Evolutionary conservation across 2,329 filamentous ascomycete genomes (phyloP), one percentile per base, ranked within the genome.

Genomic region (Chaetoscypha palmicola): DNA sequence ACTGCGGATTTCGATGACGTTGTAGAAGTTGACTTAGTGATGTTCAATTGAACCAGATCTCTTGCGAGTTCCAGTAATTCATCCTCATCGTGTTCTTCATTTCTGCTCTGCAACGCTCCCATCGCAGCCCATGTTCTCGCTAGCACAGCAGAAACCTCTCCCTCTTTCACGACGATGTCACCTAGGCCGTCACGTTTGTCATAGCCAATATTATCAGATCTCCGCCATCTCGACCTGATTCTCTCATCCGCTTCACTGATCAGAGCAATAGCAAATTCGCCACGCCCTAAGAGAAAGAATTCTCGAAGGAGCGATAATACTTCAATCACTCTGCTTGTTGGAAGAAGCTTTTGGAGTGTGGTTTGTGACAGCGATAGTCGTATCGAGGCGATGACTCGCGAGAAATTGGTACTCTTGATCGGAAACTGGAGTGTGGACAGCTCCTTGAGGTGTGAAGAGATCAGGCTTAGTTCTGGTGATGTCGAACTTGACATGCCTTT

Each of bases 181-280:
- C 75, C 73, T 2, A 88, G 57, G 3, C 73, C 70, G 47, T 79
- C 77, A 59, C 73, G 63, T 57, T 74, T 76, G 58, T 77, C 73
- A 59, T 71, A 72, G 1, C 70, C 72, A 4, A 80, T 60, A 41
- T 77, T 79, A 30, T 77, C 75, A 9, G 78, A 70, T 50, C 80
- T 70, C 54, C 73, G 78, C 73, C 86, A 86, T 38, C 87, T 79
- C 51, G 77, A 81, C n/a, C 79, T 75, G 19, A 92, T 75, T 54
- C 81, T 83, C 43, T 83, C 78, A 54, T 96, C 88, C 1, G 91
- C 88, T 66, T 96, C 86, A 26, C 83, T 77, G 1, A 94, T 87
- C 20, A 98, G 66, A 0, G 85, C 83, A 65, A 92, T 81, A 16
- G 90, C 88, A 62, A 98, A 98, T 62, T 97, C 92, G 41, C 91